Base-by-base conservation (phyloP, 805 yeast species). In the Clavispora santaluciae region DNA sequence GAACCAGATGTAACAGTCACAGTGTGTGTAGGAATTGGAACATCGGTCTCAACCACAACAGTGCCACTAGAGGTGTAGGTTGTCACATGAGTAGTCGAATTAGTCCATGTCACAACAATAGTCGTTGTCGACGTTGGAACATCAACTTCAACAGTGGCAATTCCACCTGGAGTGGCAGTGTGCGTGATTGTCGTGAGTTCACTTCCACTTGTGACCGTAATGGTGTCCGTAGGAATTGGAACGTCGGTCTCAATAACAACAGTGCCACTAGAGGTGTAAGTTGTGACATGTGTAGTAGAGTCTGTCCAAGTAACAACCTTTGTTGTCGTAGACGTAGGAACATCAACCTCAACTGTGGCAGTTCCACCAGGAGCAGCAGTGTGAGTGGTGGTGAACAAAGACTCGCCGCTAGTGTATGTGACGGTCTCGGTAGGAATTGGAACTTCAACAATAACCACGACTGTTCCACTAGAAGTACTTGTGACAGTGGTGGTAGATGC, bases 151-250 rank as follows among this genome's bases (percentile, higher is more conserved):
- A 37, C 35, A 3, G 36, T 31, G 18, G 31, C 20, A 28, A 12
- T 15, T 12, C n/a, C 18, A 16, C 18, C 34, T 4, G n/a, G 35
- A 11, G 24, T 8, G 7, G 24, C 24, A 22, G 24, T 8, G 24
- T 22, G 24, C 10, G 24, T 22, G 10, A 8, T 22, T 8, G 24
- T 22, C 10, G 24, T 22, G 10, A 22, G 10, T 8, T 8, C 24
- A 7, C 10, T 8, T 22, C 24, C 24, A 22, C 24, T 22, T 7
- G 24, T 22, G 24, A 11, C 12, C 18, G 36, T 22, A 5, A 22
- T 18, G 15, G 42, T 44, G 2, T 55, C 55, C 3, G 52, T 51
- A 5, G 48, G 22, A 10, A 40, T 15, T 8, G 56, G 54, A 13
- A 29, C 20, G 20, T 44, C 44, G 9, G 38, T 35, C 21, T 30